These are phyloP conservation scores for Scedosporium boydii DNA, from an alignment of 2,329 filamentous ascomycete species.

Conservation along the genomic window DNA sequence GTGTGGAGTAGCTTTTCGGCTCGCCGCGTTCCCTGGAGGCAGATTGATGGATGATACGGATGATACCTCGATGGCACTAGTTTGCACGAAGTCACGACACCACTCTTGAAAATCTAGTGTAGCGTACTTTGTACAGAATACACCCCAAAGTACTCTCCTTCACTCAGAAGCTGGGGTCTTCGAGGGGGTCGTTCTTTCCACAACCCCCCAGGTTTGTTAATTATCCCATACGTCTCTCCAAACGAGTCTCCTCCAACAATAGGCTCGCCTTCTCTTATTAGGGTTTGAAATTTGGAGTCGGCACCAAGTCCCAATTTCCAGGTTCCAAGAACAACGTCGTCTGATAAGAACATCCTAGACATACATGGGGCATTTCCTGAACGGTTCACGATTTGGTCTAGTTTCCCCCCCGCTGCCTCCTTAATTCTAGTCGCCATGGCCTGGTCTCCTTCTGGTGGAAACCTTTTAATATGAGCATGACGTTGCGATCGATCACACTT, in stretches of 20 bases:
- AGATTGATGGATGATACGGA: not conserved
- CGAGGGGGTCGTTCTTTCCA: not conserved
- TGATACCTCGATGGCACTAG: not conserved
- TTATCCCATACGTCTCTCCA: not conserved
- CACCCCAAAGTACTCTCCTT: not conserved
- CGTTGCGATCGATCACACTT: not conserved
- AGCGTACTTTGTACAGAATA: not conserved
- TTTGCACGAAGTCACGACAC: not conserved
- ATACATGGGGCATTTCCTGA: not conserved
- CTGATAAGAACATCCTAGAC: not conserved
- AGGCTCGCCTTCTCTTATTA: not conserved
- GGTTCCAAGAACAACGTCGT: not conserved
- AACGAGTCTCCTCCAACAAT: not conserved
- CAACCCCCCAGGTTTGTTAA: not conserved
- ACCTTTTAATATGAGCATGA: too few species aligned
- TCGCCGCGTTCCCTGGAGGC: not conserved
- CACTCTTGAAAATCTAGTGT: too few species aligned
- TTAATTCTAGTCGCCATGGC: too few species aligned
- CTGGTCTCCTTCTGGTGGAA: too few species aligned
- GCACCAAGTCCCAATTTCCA: not conserved
- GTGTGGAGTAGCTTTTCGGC: slow-evolving; percentile 2
- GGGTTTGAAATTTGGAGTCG: too few species aligned
- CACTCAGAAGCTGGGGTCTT: not conserved
- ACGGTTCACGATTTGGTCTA: too few species aligned
- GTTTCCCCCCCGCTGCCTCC: too few species aligned